Evolutionary conservation across 306 rosid genomes (phyloP).

Genomic region (Lablab purpureus): DNA sequence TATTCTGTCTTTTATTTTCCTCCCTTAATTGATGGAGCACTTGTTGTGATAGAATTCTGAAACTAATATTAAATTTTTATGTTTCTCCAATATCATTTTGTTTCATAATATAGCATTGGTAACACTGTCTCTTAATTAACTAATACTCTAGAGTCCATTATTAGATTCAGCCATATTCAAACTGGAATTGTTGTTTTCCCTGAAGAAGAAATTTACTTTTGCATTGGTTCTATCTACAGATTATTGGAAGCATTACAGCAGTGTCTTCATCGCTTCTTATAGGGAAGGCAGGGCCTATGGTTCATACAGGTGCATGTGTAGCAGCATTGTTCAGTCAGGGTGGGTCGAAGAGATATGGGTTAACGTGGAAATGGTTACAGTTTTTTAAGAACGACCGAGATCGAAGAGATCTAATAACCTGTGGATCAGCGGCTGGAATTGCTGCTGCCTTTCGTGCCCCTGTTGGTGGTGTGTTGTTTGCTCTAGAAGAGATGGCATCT

Average conservation of each 20-base stretch:
- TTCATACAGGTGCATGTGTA: slow-evolving; percentile 94
- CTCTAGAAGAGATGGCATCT: slow-evolving; percentile 95
- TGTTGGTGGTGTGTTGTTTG: slow-evolving; percentile 96
- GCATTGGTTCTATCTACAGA: slow-evolving; percentile 56
- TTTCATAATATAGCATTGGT: background rate
- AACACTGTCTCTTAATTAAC: slow-evolving; percentile 3
- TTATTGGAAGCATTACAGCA: slow-evolving; percentile 88
- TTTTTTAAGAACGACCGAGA: slow-evolving; percentile 89
- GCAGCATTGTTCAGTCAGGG: slow-evolving; percentile 90
- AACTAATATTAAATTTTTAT: background rate
- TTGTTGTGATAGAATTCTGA: background rate
- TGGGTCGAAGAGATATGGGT: slow-evolving; percentile 73
- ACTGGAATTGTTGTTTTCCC: slow-evolving; percentile 26
- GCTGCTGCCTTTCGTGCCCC: slow-evolving; percentile 96
- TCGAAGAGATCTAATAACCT: slow-evolving; percentile 80
- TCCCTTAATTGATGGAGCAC: slow-evolving; percentile 13
- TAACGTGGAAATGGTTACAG: slow-evolving; percentile 85
- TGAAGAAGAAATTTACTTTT: slow-evolving; percentile 42
- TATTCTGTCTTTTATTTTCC: slow-evolving; percentile 18
- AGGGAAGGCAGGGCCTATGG: slow-evolving; percentile 99
- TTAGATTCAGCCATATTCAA: slow-evolving; percentile 1
- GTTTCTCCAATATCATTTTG: background rate
- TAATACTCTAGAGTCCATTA: slow-evolving; percentile 11
- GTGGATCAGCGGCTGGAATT: slow-evolving; percentile 97
- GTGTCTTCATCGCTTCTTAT: slow-evolving; percentile 85